phyloP scores from a whole-genome alignment of 345 rosid genomes.

The Melaleuca quinquenervia region DNA sequence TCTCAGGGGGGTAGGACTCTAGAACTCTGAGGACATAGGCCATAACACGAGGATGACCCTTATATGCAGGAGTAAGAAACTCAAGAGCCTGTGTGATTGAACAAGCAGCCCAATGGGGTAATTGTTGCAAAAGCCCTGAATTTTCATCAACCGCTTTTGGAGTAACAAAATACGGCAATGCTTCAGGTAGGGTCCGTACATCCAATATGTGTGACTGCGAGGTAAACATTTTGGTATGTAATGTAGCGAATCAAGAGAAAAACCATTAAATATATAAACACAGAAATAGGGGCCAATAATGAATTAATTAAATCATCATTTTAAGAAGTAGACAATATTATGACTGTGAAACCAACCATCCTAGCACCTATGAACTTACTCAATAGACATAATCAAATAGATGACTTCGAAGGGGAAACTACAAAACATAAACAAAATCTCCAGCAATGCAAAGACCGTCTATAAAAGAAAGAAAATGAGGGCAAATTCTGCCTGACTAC shows the following conservation, averaged over 20 bases:
- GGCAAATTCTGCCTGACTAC: background rate
- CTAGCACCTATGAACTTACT: background rate
- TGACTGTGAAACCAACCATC: background rate
- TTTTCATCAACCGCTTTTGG: constrained; percentile 93
- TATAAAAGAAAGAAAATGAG: background rate
- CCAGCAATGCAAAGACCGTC: background rate
- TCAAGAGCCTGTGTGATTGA: constrained; percentile 94
- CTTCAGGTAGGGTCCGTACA: constrained; percentile 82
- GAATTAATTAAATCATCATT: background rate
- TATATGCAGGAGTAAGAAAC: constrained; percentile 87
- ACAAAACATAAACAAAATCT: background rate
- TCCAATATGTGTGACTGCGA: constrained; percentile 73
- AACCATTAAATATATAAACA: background rate
- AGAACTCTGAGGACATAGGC: constrained; percentile 95
- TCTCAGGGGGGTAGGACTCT: constrained; percentile 97
- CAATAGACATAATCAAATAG: background rate
- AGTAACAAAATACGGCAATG: constrained; percentile 92
- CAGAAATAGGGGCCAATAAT: background rate
- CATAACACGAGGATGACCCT: constrained; percentile 99
- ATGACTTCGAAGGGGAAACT: background rate
- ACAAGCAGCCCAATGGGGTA: constrained; percentile 99
- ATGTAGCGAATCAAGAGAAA: background rate
- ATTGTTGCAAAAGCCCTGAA: constrained; percentile 87
- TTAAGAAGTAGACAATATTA: background rate
- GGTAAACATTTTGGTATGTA: background rate